Evolutionary conservation across 257 asterid genomes (phyloP).

Genomic region (Mitragyna speciosa): DNA sequence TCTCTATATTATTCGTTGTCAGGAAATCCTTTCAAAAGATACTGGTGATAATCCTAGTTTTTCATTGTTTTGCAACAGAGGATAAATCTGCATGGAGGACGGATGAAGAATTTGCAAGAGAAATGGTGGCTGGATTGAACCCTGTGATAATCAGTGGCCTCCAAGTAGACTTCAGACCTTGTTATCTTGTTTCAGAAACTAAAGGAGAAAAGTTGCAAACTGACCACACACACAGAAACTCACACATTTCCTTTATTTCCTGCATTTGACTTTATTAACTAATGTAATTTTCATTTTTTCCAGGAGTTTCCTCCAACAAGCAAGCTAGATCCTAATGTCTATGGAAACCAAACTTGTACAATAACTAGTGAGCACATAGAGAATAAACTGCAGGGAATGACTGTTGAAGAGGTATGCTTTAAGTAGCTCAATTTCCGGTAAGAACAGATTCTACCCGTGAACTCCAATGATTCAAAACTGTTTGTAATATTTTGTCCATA

Average conservation of each 20-base stretch:
- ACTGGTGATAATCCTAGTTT: neutral
- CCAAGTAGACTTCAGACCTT: conserved; percentile 36
- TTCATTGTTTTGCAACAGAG: conserved; percentile 35
- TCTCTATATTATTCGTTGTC: neutral
- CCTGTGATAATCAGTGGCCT: conserved; percentile 67
- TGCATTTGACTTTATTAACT: neutral
- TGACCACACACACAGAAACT: neutral
- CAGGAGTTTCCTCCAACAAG: conserved; percentile 78
- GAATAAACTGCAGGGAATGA: conserved; percentile 46
- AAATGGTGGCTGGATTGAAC: conserved; percentile 76
- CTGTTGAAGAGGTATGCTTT: conserved; percentile 48
- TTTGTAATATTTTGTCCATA: conserved; percentile 1
- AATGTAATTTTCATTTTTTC: neutral
- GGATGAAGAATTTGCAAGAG: conserved; percentile 76
- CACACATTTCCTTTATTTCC: neutral
- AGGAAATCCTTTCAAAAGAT: neutral
- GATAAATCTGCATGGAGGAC: conserved; percentile 69
- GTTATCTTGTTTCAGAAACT: neutral
- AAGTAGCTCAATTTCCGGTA: neutral
- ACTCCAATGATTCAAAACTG: neutral
- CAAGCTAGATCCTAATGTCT: conserved; percentile 53
- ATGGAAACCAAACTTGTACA: conserved; percentile 61
- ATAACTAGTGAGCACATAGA: conserved; percentile 49
- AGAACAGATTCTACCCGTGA: neutral
- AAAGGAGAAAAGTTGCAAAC: neutral